Evolutionary conservation across 176 grass and related monocot species (phyloP).

Genomic region (Zoysia japonica): DNA sequence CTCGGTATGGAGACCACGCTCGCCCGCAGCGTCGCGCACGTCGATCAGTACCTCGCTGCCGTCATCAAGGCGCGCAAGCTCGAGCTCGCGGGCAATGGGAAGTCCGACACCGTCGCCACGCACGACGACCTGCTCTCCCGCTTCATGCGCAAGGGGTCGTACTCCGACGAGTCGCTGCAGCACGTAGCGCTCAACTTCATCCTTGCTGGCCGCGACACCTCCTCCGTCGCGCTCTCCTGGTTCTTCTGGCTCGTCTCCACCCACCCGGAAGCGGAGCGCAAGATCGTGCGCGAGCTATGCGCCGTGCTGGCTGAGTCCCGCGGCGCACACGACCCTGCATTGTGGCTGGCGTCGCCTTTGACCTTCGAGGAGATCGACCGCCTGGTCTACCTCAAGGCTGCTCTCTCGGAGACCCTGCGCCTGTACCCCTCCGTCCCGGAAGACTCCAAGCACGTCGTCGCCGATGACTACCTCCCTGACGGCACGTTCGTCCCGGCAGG

Average conservation of each 20-base stretch:
- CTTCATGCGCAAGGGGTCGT: slow-evolving; percentile 88
- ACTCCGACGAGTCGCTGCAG: slow-evolving; percentile 84
- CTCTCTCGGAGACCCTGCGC: slow-evolving; percentile 87
- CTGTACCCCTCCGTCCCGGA: slow-evolving; percentile 94
- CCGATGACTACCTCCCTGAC: slow-evolving; percentile 77
- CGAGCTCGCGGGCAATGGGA: slow-evolving; percentile 45
- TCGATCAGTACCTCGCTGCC: slow-evolving; percentile 80
- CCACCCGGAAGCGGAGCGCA: slow-evolving; percentile 62
- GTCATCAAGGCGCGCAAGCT: slow-evolving; percentile 88
- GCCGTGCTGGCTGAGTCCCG: slow-evolving; percentile 60
- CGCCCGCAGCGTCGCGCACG: slow-evolving; percentile 70
- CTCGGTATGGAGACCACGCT: slow-evolving; percentile 88
- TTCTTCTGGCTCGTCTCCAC: slow-evolving; percentile 99
- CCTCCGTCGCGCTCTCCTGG: slow-evolving; percentile 93
- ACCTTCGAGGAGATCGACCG: slow-evolving; percentile 86
- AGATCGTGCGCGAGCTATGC: slow-evolving; percentile 72
- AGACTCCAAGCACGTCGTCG: slow-evolving; percentile 90
- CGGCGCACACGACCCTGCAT: slow-evolving; percentile 42
- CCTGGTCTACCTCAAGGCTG: slow-evolving; percentile 93
- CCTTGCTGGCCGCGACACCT: slow-evolving; percentile 94
- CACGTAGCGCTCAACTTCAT: slow-evolving; percentile 98
- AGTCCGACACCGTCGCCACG: slow-evolving; percentile 7
- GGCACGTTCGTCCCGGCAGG: slow-evolving; percentile 90
- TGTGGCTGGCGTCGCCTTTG: slow-evolving; percentile 65
- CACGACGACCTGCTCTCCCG: slow-evolving; percentile 93